Percentiles rank a stretch among this genome's conserved stretches.
phyloP scores from a whole-genome alignment of 371 early-diverging fungal species.

The Mycotypha africana region DNA sequence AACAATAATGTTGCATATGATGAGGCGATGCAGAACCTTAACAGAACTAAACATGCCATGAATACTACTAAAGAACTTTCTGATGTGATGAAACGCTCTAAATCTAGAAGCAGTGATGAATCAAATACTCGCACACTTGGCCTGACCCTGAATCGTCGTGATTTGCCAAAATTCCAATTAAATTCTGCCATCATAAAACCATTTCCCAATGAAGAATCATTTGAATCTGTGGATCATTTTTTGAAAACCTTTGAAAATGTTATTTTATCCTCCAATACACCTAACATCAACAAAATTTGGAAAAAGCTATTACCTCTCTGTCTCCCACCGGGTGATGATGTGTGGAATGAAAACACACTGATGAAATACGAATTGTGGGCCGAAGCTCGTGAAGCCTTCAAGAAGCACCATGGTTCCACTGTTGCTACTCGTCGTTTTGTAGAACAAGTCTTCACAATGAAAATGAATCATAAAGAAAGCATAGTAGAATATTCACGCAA shows the following conservation, averaged over 20 bases:
- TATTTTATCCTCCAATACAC: neutral
- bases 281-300: neutral
- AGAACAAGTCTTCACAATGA: neutral
- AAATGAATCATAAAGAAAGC: neutral
- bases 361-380: neutral
- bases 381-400: neutral
- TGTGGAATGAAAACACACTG: neutral
- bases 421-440: neutral
- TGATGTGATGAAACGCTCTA: too few species aligned
- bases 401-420: neutral
- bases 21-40: too few species aligned
- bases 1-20: too few species aligned
- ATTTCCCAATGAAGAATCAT: neutral
- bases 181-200: neutral
- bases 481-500: neutral
- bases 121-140: too few species aligned
- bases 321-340: neutral
- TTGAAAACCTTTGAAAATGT: neutral
- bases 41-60: too few species aligned
- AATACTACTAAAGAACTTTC: too few species aligned
- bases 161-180: neutral
- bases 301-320: neutral
- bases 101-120: too few species aligned
- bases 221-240: conserved; percentile 1
- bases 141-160: too few species aligned